phyloP scores from a whole-genome alignment of 2,329 filamentous ascomycete genomes.

The Furcasterigmium furcatum region DNA sequence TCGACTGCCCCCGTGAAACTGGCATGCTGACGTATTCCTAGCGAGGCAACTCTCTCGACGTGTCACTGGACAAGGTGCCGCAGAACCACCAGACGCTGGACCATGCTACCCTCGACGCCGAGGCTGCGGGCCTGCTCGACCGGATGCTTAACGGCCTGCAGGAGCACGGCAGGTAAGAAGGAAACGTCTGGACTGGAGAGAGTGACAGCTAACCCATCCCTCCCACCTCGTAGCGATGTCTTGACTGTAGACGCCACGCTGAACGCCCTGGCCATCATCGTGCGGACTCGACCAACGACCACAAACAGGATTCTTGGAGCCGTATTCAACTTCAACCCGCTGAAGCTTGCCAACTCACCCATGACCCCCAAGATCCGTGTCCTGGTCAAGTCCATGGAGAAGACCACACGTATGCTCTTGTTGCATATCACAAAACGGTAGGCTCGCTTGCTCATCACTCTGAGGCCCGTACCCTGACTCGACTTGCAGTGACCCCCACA shows the following conservation, averaged over 20 bases:
- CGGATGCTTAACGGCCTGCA: conserved; percentile 82
- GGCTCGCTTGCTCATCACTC: conserved; percentile 14
- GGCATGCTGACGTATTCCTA: conserved; percentile 21
- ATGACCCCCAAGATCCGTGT: conserved; percentile 79
- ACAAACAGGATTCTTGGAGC: conserved; percentile 83
- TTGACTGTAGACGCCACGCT: conserved; percentile 87
- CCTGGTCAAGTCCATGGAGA: conserved; percentile 89
- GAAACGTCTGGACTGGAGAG: neutral
- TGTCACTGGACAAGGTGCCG: conserved; percentile 83
- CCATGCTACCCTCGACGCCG: conserved; percentile 80
- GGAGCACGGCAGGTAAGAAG: conserved; percentile 73
- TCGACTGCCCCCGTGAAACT: conserved; percentile 5
- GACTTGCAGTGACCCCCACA: conserved; percentile 67
- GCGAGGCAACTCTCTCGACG: conserved; percentile 58
- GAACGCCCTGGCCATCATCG: conserved; percentile 80
- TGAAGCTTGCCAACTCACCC: conserved; percentile 73
- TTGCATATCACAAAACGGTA: conserved; percentile 80
- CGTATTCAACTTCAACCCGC: conserved; percentile 86
- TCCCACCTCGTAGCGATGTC: conserved; percentile 61
- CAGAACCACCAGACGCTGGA: conserved; percentile 78
- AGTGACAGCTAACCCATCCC: neutral
- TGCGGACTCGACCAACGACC: conserved; percentile 77
- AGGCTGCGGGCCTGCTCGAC: conserved; percentile 87
- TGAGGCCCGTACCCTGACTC: neutral
- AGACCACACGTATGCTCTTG: conserved; percentile 81